phyloP scores from a whole-genome alignment of 257 asterid genomes.

The Plantago elongata region DNA sequence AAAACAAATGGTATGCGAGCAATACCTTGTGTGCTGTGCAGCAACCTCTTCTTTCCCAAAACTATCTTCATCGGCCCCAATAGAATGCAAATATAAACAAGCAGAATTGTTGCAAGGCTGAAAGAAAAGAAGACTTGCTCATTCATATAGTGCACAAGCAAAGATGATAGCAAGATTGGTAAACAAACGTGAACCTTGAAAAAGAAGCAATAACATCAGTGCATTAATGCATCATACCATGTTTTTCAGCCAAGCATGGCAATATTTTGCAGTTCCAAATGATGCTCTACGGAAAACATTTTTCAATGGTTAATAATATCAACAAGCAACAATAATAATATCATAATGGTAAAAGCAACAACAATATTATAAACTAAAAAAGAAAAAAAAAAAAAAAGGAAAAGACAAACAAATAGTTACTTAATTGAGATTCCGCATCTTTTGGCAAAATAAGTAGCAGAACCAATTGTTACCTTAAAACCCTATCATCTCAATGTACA shows the following conservation, averaged over 20 bases:
- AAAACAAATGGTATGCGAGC: neutral
- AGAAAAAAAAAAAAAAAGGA: neutral
- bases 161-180: neutral
- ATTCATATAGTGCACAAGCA: neutral
- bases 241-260: constrained; percentile 96
- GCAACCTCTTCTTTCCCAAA: constrained; percentile 95
- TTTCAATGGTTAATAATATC: constrained; percentile 7
- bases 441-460: constrained; percentile 14
- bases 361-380: neutral
- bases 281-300: constrained; percentile 76
- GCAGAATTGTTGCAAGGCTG: constrained; percentile 91
- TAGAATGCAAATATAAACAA: constrained; percentile 84
- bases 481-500: constrained; percentile 34
- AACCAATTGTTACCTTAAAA: constrained; percentile 56
- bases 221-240: constrained; percentile 42
- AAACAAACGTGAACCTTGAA: neutral
- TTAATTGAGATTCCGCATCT: no score
- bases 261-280: constrained; percentile 97
- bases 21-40: constrained; percentile 90
- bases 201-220: constrained; percentile 15
- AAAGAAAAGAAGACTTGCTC: constrained; percentile 27
- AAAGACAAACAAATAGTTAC: neutral
- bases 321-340: no score
- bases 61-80: constrained; percentile 94
- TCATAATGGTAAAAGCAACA: neutral